phyloP scores from a whole-genome alignment of 208 protist species.

The Leishmania lainsoni region DNA sequence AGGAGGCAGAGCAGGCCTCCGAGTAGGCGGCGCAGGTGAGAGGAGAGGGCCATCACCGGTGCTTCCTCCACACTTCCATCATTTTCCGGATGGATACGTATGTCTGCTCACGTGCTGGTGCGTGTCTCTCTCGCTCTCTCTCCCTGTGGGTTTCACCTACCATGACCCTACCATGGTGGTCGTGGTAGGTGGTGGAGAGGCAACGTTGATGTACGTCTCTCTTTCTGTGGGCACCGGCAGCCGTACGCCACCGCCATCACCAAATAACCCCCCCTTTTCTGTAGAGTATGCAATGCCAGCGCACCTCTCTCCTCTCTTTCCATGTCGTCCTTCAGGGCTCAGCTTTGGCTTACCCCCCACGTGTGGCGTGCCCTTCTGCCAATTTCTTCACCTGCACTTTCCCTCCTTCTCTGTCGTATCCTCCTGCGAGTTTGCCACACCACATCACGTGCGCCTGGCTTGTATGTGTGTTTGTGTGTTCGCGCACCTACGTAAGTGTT shows the following conservation, averaged over 20 bases:
- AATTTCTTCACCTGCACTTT: not conserved
- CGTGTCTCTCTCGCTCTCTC: not conserved
- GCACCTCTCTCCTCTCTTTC: not conserved
- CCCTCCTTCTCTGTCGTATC: not conserved
- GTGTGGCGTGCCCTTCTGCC: not conserved
- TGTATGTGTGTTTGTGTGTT: not conserved
- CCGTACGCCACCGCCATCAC: not conserved
- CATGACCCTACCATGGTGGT: not conserved
- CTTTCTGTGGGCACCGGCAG: not conserved
- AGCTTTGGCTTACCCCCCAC: not conserved
- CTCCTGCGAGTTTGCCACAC: not conserved
- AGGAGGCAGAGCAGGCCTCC: conserved; percentile 14
- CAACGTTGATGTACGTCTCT: not conserved
- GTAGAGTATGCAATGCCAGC: not conserved
- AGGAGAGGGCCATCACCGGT: not conserved
- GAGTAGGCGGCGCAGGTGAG: not conserved
- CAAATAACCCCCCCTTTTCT: not conserved
- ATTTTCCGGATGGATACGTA: not conserved
- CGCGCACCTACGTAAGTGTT: not conserved
- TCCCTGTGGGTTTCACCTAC: not conserved
- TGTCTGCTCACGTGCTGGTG: not conserved
- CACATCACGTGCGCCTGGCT: not conserved
- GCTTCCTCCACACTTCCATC: not conserved
- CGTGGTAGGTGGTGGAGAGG: not conserved
- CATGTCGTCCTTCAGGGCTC: not conserved